Evolutionary conservation across 1,284 basidiomycete genomes (phyloP), one percentile per base, ranked within the genome.

Genomic region (Exsudoporus floridanus): DNA sequence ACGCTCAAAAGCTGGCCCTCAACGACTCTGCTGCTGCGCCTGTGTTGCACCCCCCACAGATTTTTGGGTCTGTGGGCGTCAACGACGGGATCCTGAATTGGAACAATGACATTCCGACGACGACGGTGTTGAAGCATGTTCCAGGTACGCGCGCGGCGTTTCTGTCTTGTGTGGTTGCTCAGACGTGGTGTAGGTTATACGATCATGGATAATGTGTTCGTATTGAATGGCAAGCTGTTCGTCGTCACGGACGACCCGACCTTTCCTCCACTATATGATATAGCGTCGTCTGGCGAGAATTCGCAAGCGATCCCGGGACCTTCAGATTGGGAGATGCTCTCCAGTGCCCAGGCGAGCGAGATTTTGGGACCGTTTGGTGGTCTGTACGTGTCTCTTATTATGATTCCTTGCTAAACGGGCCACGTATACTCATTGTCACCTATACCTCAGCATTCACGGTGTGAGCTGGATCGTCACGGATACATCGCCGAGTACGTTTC

Each of bases 131-230:
- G 28, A 76, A 77, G 38, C 87, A 89, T 69, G 73, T 77, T 31
- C 77, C 84, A 59, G 86, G 86, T 88, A 48, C 37, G 73, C 23
- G 54, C 2, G 7, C 9, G 2, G 2, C n/a, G 21, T 30, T 39
- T 28, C 33, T 65, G 4, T 60, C 13, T 36, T 23, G 41, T 39
- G 34, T 9, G 27, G 37, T 27, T 12, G 9, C 45, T 60, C 44
- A 55, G 33, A 49, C 12, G 52, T 38, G 51, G 33, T 39, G 34
- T 62, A 91, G 91, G 92, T 2, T 91, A 86, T 73, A 92, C 88
- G 2, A 80, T 92, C 38, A 74, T 94, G 49, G 89, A 93, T 60
- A 86, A 89, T 54, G 76, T 92, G 23, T 81, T 88, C 56, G 67
- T 89, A 25, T 77, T 77, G 58, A 83, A 87, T 60, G 84, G 86